These are phyloP conservation scores for Malus hybrid DNA, from an alignment of 331 rosid species.

Conservation along the genomic window DNA sequence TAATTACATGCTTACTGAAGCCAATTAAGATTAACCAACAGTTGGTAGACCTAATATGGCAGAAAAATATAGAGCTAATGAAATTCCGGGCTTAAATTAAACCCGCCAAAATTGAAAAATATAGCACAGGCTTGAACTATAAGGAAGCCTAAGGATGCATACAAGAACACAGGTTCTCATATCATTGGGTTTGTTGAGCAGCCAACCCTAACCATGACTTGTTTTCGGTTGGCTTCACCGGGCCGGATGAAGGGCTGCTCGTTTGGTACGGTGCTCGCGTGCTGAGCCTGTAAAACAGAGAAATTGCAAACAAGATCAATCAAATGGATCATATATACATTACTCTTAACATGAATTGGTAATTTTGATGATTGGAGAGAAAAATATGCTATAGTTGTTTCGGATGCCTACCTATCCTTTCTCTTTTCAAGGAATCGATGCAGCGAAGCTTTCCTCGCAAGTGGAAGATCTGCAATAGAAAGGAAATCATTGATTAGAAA, in stretches of 20 bases:
- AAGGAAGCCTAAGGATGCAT: not conserved
- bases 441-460: slow-evolving; percentile 84
- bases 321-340: not conserved
- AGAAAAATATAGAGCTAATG: not conserved
- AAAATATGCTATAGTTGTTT: not conserved
- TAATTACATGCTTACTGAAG: slow-evolving; percentile 16
- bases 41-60: slow-evolving; percentile 18
- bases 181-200: slow-evolving; percentile 27
- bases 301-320: not conserved
- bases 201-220: slow-evolving; percentile 56
- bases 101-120: slow-evolving; percentile 6
- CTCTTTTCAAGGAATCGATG: slow-evolving; percentile 92
- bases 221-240: slow-evolving; percentile 29
- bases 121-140: not conserved
- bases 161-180: not conserved
- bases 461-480: slow-evolving; percentile 60
- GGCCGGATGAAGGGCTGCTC: slow-evolving; percentile 5
- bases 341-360: not conserved
- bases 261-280: slow-evolving; percentile 49
- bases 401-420: slow-evolving; percentile 67
- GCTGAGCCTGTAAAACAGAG: slow-evolving; percentile 43
- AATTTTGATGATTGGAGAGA: too few relatives aligned
- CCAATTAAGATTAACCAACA: slow-evolving; percentile 18
- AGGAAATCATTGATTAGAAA: slow-evolving; percentile 22
- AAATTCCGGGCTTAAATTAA: not conserved